Evolutionary conservation across 139 green algal genomes (phyloP).

Genomic region (Chlorella sorokiniana): DNA sequence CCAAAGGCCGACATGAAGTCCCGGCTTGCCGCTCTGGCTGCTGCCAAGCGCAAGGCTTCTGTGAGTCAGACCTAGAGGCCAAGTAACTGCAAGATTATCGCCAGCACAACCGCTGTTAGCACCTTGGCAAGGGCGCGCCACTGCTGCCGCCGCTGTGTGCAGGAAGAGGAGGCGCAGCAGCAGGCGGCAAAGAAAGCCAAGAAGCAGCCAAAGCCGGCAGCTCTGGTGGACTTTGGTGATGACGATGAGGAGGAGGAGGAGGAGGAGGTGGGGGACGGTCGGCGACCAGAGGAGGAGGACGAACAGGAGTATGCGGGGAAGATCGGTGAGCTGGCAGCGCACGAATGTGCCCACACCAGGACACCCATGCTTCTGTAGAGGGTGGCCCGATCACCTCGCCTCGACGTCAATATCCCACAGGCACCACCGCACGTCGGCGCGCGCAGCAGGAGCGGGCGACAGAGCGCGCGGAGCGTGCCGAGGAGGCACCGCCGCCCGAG

Average conservation of each 20-base stretch:
- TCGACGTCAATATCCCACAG: not conserved
- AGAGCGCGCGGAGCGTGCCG: not conserved
- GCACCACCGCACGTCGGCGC: not conserved
- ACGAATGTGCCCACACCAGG: too few relatives aligned
- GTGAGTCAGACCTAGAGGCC: not conserved
- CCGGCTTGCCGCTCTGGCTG: conserved; percentile 9
- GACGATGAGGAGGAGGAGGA: conserved; percentile 50
- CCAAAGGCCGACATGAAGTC: conserved; percentile 9
- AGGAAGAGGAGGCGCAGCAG: conserved; percentile 7
- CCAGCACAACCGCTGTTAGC: not conserved
- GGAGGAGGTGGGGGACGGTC: not conserved
- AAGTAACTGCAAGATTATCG: too few relatives aligned
- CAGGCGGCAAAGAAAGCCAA: conserved; percentile 18
- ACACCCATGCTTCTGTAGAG: too few relatives aligned
- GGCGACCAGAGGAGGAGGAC: not conserved
- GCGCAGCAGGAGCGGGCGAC: not conserved
- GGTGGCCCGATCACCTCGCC: too few relatives aligned
- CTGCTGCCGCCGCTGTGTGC: not conserved
- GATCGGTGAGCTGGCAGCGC: not conserved
- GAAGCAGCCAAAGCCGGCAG: conserved; percentile 13
- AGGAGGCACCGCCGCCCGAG: not conserved
- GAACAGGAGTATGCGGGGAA: not conserved
- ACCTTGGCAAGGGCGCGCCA: not conserved
- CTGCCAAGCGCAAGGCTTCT: not conserved
- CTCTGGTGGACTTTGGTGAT: conserved; percentile 53